A percentile compares a stretch with the other conserved stretches of the same genome.
These are phyloP conservation scores for Lachnellula suecica DNA, from an alignment of 2,329 filamentous ascomycete genomes.

Conservation along the genomic window DNA sequence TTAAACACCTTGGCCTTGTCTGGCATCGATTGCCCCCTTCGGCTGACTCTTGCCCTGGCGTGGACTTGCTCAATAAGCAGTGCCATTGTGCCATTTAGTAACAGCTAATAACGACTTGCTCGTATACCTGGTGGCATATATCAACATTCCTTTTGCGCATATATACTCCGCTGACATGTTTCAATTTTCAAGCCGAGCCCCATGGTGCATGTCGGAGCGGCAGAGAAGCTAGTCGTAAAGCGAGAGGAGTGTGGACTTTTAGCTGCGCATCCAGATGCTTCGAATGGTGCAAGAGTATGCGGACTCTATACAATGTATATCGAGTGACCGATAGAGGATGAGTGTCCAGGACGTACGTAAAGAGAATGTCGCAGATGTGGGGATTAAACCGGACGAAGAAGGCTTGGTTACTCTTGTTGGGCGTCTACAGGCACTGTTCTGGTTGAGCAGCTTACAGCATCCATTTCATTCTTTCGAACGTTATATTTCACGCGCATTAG, in stretches of 20 bases:
- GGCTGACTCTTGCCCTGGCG: slow-evolving; percentile 57
- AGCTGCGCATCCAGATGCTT: slow-evolving; percentile 69
- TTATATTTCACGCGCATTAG: neutral
- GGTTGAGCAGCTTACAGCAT: too few relatives aligned
- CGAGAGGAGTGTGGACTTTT: slow-evolving; percentile 68
- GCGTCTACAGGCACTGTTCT: too few relatives aligned
- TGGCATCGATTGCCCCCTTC: slow-evolving; percentile 74
- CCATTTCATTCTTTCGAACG: too few relatives aligned
- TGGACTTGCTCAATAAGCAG: slow-evolving; percentile 49
- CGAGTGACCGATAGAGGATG: slow-evolving; percentile 12
- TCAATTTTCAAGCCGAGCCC: slow-evolving; percentile 70
- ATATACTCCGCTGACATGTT: slow-evolving; percentile 70
- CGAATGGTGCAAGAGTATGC: slow-evolving; percentile 60
- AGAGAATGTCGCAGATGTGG: slow-evolving; percentile 11
- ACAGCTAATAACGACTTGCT: slow-evolving; percentile 68
- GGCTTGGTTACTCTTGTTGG: slow-evolving; percentile 15
- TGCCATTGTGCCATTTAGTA: slow-evolving; percentile 68
- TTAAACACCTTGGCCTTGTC: slow-evolving; percentile 32
- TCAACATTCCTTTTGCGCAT: slow-evolving; percentile 58
- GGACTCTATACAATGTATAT: slow-evolving; percentile 39
- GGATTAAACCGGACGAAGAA: slow-evolving; percentile 14
- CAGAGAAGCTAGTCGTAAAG: slow-evolving; percentile 49
- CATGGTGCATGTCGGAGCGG: slow-evolving; percentile 67
- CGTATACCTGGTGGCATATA: slow-evolving; percentile 57
- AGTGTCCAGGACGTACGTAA: slow-evolving; percentile 12